Evolutionary conservation across 78 protist genomes (phyloP).

Genomic region (Emiliania huxleyi): DNA sequence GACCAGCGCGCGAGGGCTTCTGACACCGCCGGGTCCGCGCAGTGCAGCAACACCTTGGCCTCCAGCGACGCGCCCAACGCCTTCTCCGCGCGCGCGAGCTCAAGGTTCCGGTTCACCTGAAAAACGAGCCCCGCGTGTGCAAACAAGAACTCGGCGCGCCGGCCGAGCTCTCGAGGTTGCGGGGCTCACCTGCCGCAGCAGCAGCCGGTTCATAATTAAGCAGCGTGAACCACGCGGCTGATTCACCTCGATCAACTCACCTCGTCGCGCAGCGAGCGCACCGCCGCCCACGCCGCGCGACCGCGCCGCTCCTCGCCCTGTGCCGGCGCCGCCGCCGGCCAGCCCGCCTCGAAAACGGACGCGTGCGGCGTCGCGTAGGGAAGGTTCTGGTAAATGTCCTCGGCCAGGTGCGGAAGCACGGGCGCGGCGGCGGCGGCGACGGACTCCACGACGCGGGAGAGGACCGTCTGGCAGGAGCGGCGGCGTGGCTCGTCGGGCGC

Average conservation of each 20-base stretch:
- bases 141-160: too few relatives aligned
- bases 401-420: conserved; percentile 60
- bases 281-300: background rate
- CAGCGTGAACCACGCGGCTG: too few relatives aligned
- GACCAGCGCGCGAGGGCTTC: background rate
- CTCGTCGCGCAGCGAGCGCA: conserved; percentile 28
- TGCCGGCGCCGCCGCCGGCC: background rate
- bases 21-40: background rate
- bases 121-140: too few relatives aligned
- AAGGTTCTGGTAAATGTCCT: conserved; percentile 43
- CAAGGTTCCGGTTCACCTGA: background rate
- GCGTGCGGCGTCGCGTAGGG: background rate
- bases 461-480: conserved; percentile 40
- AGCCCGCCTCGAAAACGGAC: conserved; percentile 2
- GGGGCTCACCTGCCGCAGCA: too few relatives aligned
- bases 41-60: background rate
- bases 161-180: too few relatives aligned
- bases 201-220: too few relatives aligned
- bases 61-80: conserved; percentile 35
- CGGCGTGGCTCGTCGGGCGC: conserved; percentile 38
- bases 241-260: too few relatives aligned
- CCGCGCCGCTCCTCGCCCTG: background rate
- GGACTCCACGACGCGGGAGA: background rate
- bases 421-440: conserved; percentile 52
- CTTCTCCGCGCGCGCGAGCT: conserved; percentile 32